Percentiles rank a stretch among this genome's conserved stretches.
Conservation (phyloP, 306 rosid genomes). For the Casuarina glauca region DNA sequence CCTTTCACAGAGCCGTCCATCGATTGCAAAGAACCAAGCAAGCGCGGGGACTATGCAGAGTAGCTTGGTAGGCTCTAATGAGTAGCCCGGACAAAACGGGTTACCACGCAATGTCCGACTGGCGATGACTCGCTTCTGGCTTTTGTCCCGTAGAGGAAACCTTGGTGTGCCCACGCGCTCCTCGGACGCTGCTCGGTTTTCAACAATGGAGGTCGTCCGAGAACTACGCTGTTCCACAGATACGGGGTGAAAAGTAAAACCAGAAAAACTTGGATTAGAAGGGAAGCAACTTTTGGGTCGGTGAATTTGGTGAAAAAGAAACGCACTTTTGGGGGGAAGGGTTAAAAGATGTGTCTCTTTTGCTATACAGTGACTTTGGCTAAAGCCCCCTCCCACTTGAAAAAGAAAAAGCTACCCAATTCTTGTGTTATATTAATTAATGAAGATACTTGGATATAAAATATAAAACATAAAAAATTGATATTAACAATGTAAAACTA, state of each 20-base stretch:
- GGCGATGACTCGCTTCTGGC: conserved; percentile 24
- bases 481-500: too few relatives aligned
- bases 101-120: conserved; percentile 40
- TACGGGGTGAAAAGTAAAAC: too few relatives aligned
- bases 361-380: too few relatives aligned
- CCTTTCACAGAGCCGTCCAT: conserved; percentile 31
- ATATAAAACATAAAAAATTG: too few relatives aligned
- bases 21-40: conserved; percentile 30
- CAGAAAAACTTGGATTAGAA: not conserved
- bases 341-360: not conserved
- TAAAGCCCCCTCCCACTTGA: too few relatives aligned
- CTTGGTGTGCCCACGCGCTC: conserved; percentile 45
- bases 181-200: too few relatives aligned
- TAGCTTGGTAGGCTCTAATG: conserved; percentile 16
- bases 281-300: not conserved
- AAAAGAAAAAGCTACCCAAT: too few relatives aligned
- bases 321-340: not conserved
- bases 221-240: too few relatives aligned
- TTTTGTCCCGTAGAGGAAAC: conserved; percentile 29
- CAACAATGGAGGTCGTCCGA: too few relatives aligned
- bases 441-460: too few relatives aligned
- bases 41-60: not conserved
- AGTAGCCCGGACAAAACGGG: conserved; percentile 77
- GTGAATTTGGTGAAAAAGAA: not conserved
- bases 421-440: too few relatives aligned